Base-by-base conservation (phyloP, 2,329 filamentous ascomycete species). In the Alternaria panax region DNA sequence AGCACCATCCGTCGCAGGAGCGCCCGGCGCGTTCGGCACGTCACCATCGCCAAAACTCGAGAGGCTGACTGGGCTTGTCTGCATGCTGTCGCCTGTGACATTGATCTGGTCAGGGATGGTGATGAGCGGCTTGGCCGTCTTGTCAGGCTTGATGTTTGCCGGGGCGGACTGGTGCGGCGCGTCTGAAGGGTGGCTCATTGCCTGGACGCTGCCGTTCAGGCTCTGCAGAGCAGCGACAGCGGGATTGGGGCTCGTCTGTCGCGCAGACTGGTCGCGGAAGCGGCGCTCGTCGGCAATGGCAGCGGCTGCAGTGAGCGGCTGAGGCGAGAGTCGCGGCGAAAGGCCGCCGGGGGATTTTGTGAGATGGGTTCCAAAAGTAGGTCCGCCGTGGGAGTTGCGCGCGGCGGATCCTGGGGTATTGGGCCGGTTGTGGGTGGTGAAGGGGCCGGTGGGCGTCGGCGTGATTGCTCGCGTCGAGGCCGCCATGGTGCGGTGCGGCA, bases 11-110 rank as follows among this genome's bases (percentile, higher is more conserved):
- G 82, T 82, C 38, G 85, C 79, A 38, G 85, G 84, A 34, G 80
- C 80, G 25, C 83, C 81, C 14, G 78, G 75, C 51, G 76, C 79
- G 30, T 79, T 76, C 16, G 79, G 76, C 54, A 80, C 82, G 43
- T 87, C 85, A 16, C 80, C 72, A 25, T 85, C 82, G 42, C 81
- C 84, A 67, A 86, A 85, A 64, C 84, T 85, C 9, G 82, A 82
- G 53, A 84, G 74, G 69, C 84, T 86, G 41, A 82, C 80, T 7
- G 85, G 81, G 67, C 82, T 85, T 32, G 81, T 80, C 67, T 87
- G 83, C 62, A 83, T 78, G 60, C 74, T 78, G 40, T 83, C 80
- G 53, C 80, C 72, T 16, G 75, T 76, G 53, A 77, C 70, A 28
- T 67, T 70, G 38, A 57, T 64, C 41, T 74, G 69, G 32, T 85